Base-by-base conservation (phyloP, 1,139 yeast genomes). In the Pichia sp. region DNA sequence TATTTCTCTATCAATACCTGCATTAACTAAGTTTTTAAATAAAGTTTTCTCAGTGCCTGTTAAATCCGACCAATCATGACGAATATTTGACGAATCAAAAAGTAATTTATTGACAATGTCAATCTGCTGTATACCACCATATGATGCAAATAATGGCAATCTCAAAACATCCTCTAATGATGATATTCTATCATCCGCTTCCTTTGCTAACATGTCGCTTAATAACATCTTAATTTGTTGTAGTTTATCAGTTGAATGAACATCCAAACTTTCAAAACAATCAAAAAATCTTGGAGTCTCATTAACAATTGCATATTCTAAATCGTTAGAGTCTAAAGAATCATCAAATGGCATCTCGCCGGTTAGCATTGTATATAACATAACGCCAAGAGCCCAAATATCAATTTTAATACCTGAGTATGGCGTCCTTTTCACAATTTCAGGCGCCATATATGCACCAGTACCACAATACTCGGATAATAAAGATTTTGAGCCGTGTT, bases 361-460 rank as follows among this genome's bases (percentile, higher is more conserved):
- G 47, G 84, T 80, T 1, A 87, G 60, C 75, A 92, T 72, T 0
- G 97, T 87, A 62, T 82, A 92, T n/a, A 92, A 65, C n/a, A 92
- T 89, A 8, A 92, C 78, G 0, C 98, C 98, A 49, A 92, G 66
- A 0, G 97, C 81, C 98, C 98, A 92, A 3, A 86, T 78, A 62
- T 92, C 98, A 6, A 82, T 74, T 48, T 83, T 78, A 56, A 84
- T 81, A 0, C 97, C 98, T 35, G 81, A 80, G 60, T 92, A 92
- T 45, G 78, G 80, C 46, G 76, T 74, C 51, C 78, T 75, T 45
- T 72, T 68, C 33, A 89, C 69, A 55, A 92, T 69, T 59, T 92
- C 98, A 0, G 98, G 98, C 0, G 98, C 97, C 96, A 90, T 89
- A 60, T 92, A 92, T 6, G 89, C 95, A 0, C 90, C 80, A 0